These are phyloP conservation scores for Plasmopara viticola DNA, from an alignment of 352 stramenopile species.

Conservation along the genomic window DNA sequence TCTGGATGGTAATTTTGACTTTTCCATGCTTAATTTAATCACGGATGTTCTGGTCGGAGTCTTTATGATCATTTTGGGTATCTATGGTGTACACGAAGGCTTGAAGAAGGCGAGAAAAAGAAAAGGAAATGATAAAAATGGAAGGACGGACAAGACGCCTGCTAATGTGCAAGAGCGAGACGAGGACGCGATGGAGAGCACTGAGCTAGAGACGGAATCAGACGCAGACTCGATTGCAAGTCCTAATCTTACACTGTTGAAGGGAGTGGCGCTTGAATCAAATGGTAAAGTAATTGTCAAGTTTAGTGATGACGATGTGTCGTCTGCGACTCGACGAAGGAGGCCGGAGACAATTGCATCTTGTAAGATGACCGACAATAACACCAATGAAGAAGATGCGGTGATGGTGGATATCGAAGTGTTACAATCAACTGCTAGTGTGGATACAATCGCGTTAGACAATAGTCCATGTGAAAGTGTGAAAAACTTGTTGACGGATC, in stretches of 20 bases:
- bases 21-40: slow-evolving; percentile 45
- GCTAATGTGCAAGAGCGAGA: slow-evolving; percentile 7
- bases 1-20: slow-evolving; percentile 46
- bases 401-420: slow-evolving; percentile 15
- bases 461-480: slow-evolving; percentile 49
- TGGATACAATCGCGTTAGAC: slow-evolving; percentile 32
- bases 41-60: slow-evolving; percentile 59
- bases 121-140: not conserved
- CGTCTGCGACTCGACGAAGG: slow-evolving; percentile 19
- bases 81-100: slow-evolving; percentile 66
- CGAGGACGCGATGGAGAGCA: slow-evolving; percentile 17
- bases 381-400: slow-evolving; percentile 7
- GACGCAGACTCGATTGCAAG: slow-evolving; percentile 26
- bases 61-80: slow-evolving; percentile 54
- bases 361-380: not conserved
- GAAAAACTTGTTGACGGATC: slow-evolving; percentile 38
- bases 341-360: slow-evolving; percentile 14
- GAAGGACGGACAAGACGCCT: not conserved
- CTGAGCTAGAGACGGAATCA: slow-evolving; percentile 38
- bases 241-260: slow-evolving; percentile 14
- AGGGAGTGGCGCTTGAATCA: slow-evolving; percentile 5
- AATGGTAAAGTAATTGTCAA: slow-evolving; percentile 12
- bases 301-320: slow-evolving; percentile 18
- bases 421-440: slow-evolving; percentile 13
- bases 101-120: slow-evolving; percentile 40